phyloP scores from a whole-genome alignment of 139 green algal genomes.

The Edaphochlamys debaryana region DNA sequence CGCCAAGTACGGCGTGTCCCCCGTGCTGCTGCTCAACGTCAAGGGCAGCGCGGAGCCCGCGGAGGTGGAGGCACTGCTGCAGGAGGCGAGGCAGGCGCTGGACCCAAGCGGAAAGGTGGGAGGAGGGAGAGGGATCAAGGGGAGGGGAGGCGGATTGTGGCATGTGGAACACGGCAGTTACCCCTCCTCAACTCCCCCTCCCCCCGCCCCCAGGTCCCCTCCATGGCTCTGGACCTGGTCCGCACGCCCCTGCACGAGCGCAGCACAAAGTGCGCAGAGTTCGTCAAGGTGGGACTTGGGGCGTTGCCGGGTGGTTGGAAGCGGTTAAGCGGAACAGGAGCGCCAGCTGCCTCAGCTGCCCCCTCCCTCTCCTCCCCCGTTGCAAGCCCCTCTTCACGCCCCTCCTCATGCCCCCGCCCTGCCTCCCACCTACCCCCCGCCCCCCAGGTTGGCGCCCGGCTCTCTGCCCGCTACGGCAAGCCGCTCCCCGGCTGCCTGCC shows the following conservation, averaged over 20 bases:
- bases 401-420: background rate
- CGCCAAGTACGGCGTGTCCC: slow-evolving; percentile 12
- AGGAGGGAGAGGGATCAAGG: too few relatives aligned
- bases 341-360: too few relatives aligned
- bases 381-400: background rate
- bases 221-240: slow-evolving; percentile 48
- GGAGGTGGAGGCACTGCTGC: slow-evolving; percentile 1
- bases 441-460: background rate
- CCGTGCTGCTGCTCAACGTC: slow-evolving; percentile 28
- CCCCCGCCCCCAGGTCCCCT: background rate
- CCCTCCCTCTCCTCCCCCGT: background rate
- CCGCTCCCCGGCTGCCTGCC: slow-evolving; percentile 46
- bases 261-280: background rate
- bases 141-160: too few relatives aligned
- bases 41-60: background rate
- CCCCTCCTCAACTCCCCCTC: too few relatives aligned
- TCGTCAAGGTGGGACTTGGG: slow-evolving; percentile 4
- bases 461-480: slow-evolving; percentile 18
- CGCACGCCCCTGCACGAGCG: slow-evolving; percentile 13
- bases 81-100: background rate
- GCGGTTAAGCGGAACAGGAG: too few relatives aligned
- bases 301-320: too few relatives aligned
- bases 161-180: too few relatives aligned
- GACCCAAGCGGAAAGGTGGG: background rate
- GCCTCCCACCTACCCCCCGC: too few relatives aligned